Percentiles rank a stretch among this genome's conserved stretches.
Conservation (phyloP, 2,329 filamentous ascomycete genomes). For the Talaromyces sp. region DNA sequence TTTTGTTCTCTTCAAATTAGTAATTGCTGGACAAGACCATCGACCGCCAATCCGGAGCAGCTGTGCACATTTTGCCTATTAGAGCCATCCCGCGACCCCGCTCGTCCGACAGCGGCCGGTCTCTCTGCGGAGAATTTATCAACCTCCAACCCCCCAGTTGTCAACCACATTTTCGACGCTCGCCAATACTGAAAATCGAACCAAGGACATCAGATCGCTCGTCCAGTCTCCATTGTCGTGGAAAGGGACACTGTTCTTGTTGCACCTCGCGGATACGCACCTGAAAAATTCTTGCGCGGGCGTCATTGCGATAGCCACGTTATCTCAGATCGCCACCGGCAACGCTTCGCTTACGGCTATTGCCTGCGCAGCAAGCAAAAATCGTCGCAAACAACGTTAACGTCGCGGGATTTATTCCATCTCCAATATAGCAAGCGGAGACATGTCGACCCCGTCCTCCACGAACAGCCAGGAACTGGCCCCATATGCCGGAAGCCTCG, state of each 20-base stretch:
- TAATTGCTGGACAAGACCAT: not conserved
- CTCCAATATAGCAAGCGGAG: not conserved
- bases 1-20: not conserved
- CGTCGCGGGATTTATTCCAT: not conserved
- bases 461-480: conserved; percentile 22
- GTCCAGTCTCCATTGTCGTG: no score
- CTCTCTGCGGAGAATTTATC: not conserved
- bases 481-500: conserved; percentile 24
- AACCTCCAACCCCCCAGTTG: not conserved
- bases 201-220: not conserved
- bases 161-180: not conserved
- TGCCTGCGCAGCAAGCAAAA: not conserved
- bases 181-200: not conserved
- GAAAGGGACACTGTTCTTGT: not conserved
- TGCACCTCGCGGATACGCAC: not conserved
- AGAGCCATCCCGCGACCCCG: not conserved
- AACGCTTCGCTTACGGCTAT: not conserved
- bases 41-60: no score
- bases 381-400: not conserved
- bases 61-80: not conserved
- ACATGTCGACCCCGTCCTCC: conserved; percentile 17
- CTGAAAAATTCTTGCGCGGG: conserved; percentile 1
- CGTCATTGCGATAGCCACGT: conserved; percentile 13
- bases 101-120: conserved; percentile 2
- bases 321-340: conserved; percentile 7